phyloP scores from a whole-genome alignment of 139 green algal genomes.

The Chlamydomonas sphaeroides region DNA sequence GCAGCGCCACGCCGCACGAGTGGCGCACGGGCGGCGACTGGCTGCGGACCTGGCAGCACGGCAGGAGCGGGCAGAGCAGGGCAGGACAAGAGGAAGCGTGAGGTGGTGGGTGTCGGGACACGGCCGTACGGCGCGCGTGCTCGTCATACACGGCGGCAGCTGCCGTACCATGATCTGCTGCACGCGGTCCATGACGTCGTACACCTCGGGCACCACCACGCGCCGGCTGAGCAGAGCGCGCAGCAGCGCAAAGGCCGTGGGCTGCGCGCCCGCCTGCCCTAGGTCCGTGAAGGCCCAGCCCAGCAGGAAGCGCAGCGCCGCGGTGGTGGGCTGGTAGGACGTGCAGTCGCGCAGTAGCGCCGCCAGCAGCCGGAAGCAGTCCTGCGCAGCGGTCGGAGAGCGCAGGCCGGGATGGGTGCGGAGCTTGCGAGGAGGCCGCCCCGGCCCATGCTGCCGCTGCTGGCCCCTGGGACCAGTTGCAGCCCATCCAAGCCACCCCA shows the following conservation, averaged over 20 bases:
- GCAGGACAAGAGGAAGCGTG: no score
- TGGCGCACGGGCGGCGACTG: constrained; percentile 63
- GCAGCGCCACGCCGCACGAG: constrained; percentile 72
- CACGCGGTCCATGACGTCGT: constrained; percentile 90
- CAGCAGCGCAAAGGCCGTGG: constrained; percentile 79
- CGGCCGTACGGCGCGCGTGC: no score
- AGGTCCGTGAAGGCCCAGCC: constrained; percentile 79
- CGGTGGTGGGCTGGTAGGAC: constrained; percentile 66
- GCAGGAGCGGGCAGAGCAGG: background rate
- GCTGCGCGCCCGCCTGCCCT: constrained; percentile 48
- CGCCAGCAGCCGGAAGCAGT: constrained; percentile 74
- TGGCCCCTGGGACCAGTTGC: no score
- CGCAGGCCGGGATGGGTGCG: background rate
- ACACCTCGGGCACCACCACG: constrained; percentile 91
- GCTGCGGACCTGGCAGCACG: constrained; percentile 22
- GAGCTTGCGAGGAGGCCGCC: no score
- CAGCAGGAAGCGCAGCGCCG: constrained; percentile 83
- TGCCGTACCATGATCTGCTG: constrained; percentile 67
- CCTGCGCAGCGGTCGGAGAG: constrained; percentile 21
- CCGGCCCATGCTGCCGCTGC: no score
- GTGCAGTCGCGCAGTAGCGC: constrained; percentile 74
- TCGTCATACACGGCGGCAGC: no score
- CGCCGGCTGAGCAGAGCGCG: constrained; percentile 77
- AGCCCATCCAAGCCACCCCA: background rate
- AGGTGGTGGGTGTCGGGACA: no score